Base-by-base conservation (phyloP, 202 grass and related monocot genomes). In the Cymbopogon flexuosus region DNA sequence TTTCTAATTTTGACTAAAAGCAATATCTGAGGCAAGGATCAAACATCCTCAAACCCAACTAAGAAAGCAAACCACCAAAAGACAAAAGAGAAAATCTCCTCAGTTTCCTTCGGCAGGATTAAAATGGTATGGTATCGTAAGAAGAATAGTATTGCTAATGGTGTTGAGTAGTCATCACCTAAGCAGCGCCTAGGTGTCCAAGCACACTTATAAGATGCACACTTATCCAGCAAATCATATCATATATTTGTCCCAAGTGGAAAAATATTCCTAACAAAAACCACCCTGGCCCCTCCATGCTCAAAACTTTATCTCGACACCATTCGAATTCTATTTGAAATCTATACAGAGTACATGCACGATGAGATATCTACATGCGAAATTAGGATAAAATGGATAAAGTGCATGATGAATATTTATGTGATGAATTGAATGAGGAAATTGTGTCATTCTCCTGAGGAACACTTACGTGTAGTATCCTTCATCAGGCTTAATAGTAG, bases 381-480 rank as follows among this genome's bases (percentile, higher is more conserved):
- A 27, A 27, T 5, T 40, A 27, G 15, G 23, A 57, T 56, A 37
- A 18, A 34, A 79, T 18, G 46, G 18, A 12, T 24, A 35, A 52
- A 30, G 14, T 6, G 8, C 52, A 10, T 22, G n/a, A 21, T 57
- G 18, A 54, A 54, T 52, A 10, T 69, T 27, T 27, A 19, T 2
- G 3, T 10, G 1, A 68, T 11, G 27, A 62, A 18, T n/a, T 3
- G 14, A 23, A 52, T 6, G 14, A 47, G 29, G 1, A 52, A 33
- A 12, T 54, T 16, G 36, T 24, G 33, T 30, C 33, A 69, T 30
- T 14, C 6, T 2, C 8, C 10, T 56, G 9, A 68, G 46, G 21
- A 76, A 7, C 33, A 85, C 87, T 89, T 89, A 92, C 90, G 63
- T 49, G 45, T 92, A 92, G 69, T 76, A 92, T 82, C 90, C 87